These are phyloP conservation scores for Umbelopsis sp. DNA, from an alignment of 371 early-diverging fungal genomes.

Conservation along the genomic window DNA sequence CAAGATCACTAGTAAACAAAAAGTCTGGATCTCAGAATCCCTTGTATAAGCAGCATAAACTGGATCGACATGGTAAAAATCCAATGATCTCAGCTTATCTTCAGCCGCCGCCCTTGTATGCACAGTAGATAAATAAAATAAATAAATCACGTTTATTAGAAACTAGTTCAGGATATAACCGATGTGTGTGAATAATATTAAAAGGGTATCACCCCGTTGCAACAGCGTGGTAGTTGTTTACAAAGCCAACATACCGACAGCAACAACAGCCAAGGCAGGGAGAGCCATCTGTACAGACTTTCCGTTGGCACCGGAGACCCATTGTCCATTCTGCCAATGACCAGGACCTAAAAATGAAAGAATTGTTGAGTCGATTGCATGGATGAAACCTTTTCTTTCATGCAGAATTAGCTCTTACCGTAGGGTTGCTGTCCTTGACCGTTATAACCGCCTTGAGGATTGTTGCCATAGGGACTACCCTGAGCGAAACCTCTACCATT, in stretches of 20 bases:
- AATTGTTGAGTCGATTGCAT: not conserved
- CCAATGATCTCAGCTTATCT: too few species aligned
- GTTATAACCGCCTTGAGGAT: not conserved
- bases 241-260: conserved; percentile 6
- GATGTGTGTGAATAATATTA: conserved; percentile 10
- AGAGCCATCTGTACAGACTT: not conserved
- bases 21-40: too few species aligned
- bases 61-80: too few species aligned
- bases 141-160: too few species aligned
- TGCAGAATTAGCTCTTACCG: not conserved
- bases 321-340: conserved; percentile 15
- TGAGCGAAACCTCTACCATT: too few species aligned
- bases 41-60: too few species aligned
- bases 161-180: not conserved
- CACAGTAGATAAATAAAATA: too few species aligned
- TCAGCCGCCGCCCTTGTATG: too few species aligned
- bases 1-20: too few species aligned
- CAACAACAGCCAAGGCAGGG: conserved; percentile 13
- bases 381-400: not conserved
- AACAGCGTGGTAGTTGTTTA: not conserved
- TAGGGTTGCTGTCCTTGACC: not conserved
- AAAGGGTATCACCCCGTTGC: not conserved
- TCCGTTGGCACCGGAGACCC: conserved; percentile 5
- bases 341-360: not conserved
- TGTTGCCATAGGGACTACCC: not conserved